Conservation (phyloP, 2,329 filamentous ascomycete species). For the Colletotrichum abscissum region DNA sequence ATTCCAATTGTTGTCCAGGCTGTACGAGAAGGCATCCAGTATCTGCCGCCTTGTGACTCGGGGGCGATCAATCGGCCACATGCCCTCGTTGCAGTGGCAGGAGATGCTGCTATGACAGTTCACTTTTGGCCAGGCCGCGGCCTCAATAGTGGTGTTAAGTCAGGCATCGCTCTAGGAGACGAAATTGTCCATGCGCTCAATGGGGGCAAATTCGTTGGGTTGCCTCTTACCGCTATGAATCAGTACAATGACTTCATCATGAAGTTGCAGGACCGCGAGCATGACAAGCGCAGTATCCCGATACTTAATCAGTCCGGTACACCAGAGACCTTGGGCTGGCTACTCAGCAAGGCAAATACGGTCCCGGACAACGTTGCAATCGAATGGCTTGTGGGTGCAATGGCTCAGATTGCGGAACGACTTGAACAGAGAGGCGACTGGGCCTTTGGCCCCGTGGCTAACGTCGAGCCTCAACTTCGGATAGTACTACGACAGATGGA, state of each 20-base stretch:
- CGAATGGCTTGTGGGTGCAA: constrained; percentile 48
- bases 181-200: constrained; percentile 48
- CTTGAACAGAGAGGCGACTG: constrained; percentile 45
- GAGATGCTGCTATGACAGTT: constrained; percentile 50
- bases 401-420: constrained; percentile 46
- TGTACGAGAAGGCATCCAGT: constrained; percentile 45
- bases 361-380: constrained; percentile 47
- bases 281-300: constrained; percentile 49
- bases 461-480: constrained; percentile 45
- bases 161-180: constrained; percentile 48
- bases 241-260: constrained; percentile 50
- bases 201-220: constrained; percentile 43
- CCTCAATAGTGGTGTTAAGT: constrained; percentile 50
- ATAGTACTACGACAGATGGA: constrained; percentile 47
- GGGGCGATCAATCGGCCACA: constrained; percentile 42
- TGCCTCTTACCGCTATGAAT: constrained; percentile 44
- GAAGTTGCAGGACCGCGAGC: constrained; percentile 48
- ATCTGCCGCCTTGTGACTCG: constrained; percentile 42
- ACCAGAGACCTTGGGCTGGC: constrained; percentile 48
- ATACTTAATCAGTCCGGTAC: constrained; percentile 49
- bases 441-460: constrained; percentile 43
- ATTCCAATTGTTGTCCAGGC: constrained; percentile 50
- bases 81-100: constrained; percentile 47
- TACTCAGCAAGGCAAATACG: constrained; percentile 44
- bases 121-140: constrained; percentile 51